Evolutionary conservation across 2,329 filamentous ascomycete species (phyloP).

Genomic region (Dothideomycetes sp.): DNA sequence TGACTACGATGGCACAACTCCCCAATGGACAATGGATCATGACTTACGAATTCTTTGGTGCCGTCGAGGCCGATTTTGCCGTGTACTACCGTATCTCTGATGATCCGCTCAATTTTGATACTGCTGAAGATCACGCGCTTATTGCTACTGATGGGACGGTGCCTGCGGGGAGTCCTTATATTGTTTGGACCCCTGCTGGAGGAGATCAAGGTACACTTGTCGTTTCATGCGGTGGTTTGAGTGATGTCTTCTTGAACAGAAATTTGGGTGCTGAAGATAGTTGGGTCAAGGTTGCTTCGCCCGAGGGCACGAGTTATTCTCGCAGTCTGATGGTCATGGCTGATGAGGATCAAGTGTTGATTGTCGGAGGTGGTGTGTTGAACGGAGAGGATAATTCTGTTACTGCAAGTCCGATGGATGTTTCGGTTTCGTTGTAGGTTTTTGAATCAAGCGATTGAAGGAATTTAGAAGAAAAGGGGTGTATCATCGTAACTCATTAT

Average conservation of each 20-base stretch:
- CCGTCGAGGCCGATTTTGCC: constrained; percentile 37
- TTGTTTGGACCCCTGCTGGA: constrained; percentile 43
- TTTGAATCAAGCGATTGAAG: no score
- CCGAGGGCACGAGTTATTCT: constrained; percentile 37
- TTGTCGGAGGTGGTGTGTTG: constrained; percentile 32
- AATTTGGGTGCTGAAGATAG: constrained; percentile 33
- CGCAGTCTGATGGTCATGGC: constrained; percentile 38
- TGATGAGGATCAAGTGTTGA: constrained; percentile 31
- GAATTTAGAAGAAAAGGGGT: no score
- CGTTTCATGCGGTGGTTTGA: constrained; percentile 32
- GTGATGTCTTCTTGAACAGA: constrained; percentile 40
- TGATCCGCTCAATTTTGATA: constrained; percentile 40
- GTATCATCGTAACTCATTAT: no score
- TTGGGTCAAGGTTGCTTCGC: constrained; percentile 39
- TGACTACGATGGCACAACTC: constrained; percentile 52
- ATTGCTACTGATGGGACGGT: constrained; percentile 37
- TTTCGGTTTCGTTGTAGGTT: no score
- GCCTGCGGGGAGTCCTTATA: constrained; percentile 41
- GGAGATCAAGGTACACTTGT: constrained; percentile 41
- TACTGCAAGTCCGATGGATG: constrained; percentile 11
- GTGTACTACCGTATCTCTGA: constrained; percentile 44
- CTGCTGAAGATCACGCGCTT: constrained; percentile 33
- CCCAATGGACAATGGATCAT: constrained; percentile 54
- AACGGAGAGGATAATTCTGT: constrained; percentile 23
- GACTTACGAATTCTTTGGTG: constrained; percentile 54